Base-by-base conservation (phyloP, 1,139 yeast species). In the Kodamaea plutei region DNA sequence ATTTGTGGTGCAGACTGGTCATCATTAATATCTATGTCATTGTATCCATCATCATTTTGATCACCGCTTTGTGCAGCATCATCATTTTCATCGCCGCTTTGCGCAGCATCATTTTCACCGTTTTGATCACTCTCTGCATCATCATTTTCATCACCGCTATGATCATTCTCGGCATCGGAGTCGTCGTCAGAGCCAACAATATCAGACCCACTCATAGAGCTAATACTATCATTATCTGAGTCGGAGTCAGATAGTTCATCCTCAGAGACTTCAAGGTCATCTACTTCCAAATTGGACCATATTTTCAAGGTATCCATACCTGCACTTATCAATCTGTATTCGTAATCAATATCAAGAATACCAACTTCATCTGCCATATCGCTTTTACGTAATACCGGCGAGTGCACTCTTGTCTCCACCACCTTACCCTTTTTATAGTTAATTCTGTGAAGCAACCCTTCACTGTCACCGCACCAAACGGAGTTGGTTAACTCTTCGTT, bases 391-490 rank as follows among this genome's bases (percentile, higher is more conserved):
- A 71, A 79, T 2, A 62, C 50, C 12, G 61, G 57, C 20, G 81
- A 72, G 50, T 88, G 96, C 6, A 69, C 69, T 45, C 91, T 70
- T 3, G 76, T 69, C 44, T 81, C 91, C 10, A 77, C 65, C 6
- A 82, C 69, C 44, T 72, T 75, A 3, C 93, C 88, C 16, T 63
- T 57, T 38, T 76, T 76, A 28, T 75, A 73, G 52, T 88, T 76
- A 18, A 87, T 72, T 41, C 84, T 72, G 46, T 77, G 77, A 19
- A 87, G 65, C 18, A 69, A 61, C n/a, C 96, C 96, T 43, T 85
- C 87, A 10, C 91, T 78, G 29, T 82, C 80, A 5, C 96, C 96
- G 40, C 93, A 84, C 81, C 87, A 84, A 2, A 83, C 77, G 31
- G 76, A 71, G 36, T 70, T 69, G 2, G 61, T 58, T 53, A 59